Evolutionary conservation across 176 grass and related monocot genomes (phyloP).

Genomic region (Thalia dealbata): DNA sequence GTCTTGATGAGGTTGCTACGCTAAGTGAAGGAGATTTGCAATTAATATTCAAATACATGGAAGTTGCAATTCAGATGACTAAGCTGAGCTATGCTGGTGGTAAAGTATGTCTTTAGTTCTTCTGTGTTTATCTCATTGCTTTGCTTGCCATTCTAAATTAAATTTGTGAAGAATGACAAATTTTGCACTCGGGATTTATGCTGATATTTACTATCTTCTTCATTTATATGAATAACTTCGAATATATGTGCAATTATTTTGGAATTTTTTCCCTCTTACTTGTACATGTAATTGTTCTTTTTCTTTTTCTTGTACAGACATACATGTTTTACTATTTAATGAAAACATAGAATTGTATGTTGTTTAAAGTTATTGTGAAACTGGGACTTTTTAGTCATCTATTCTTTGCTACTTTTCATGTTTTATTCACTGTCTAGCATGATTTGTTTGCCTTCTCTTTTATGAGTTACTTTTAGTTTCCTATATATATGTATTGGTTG

Average conservation of each 20-base stretch:
- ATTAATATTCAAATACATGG: conserved; percentile 58
- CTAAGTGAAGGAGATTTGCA: conserved; percentile 47
- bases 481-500: background rate
- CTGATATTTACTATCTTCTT: too few species aligned
- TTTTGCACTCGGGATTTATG: background rate
- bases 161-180: background rate
- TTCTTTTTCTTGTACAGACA: background rate
- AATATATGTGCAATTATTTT: background rate
- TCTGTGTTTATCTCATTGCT: background rate
- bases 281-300: background rate
- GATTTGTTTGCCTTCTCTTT: background rate
- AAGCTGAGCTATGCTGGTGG: conserved; percentile 22
- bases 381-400: background rate
- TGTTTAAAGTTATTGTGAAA: background rate
- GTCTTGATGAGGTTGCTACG: conserved; percentile 33
- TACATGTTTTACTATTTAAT: background rate
- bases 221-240: too few species aligned
- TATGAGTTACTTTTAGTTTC: background rate
- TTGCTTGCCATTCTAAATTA: background rate
- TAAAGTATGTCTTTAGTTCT: conserved; percentile 12
- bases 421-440: background rate
- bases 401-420: background rate
- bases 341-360: background rate
- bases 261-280: background rate
- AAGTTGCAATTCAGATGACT: conserved; percentile 44